Percentiles rank a stretch among this genome's conserved stretches.
Conservation (phyloP, 1,284 basidiomycete genomes). For the Rhodotorula sp. region DNA sequence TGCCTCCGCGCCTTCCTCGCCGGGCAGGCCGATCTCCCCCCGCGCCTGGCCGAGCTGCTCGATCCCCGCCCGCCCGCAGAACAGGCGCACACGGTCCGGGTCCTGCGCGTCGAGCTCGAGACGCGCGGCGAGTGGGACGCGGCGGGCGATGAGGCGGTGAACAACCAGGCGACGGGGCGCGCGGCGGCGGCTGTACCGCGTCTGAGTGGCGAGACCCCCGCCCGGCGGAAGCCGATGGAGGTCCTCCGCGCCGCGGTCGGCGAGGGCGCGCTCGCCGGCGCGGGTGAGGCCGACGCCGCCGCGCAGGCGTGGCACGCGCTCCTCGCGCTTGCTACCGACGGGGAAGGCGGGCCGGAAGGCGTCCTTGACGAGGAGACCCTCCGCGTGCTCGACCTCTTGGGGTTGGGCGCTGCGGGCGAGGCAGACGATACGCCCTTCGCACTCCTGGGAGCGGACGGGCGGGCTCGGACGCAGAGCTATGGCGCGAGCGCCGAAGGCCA, state of each 20-base stretch:
- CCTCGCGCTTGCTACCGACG: neutral
- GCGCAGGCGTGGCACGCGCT: neutral
- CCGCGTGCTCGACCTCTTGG: conserved; percentile 18
- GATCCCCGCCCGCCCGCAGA: neutral
- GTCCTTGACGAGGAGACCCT: conserved; percentile 36
- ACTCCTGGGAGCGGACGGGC: no score
- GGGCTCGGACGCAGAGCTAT: neutral
- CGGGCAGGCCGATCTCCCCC: conserved; percentile 27
- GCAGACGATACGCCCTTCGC: neutral
- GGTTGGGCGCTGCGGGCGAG: neutral
- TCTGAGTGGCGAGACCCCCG: neutral
- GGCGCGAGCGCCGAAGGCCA: no score
- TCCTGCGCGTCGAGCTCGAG: conserved; percentile 19
- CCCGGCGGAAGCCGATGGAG: conserved; percentile 2
- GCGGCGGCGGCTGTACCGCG: neutral
- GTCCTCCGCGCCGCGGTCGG: conserved; percentile 10
- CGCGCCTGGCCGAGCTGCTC: conserved; percentile 23
- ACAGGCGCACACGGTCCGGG: neutral
- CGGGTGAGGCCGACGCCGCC: neutral
- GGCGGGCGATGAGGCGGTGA: neutral
- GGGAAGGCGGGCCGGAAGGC: conserved; percentile 1
- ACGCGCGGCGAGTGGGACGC: conserved; percentile 7
- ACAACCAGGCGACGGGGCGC: conserved; percentile 24
- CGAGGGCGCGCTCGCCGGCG: neutral
- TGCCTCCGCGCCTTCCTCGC: conserved; percentile 22